Base-by-base conservation (phyloP, 352 stramenopile genomes). In the Globisporangium polare region DNA sequence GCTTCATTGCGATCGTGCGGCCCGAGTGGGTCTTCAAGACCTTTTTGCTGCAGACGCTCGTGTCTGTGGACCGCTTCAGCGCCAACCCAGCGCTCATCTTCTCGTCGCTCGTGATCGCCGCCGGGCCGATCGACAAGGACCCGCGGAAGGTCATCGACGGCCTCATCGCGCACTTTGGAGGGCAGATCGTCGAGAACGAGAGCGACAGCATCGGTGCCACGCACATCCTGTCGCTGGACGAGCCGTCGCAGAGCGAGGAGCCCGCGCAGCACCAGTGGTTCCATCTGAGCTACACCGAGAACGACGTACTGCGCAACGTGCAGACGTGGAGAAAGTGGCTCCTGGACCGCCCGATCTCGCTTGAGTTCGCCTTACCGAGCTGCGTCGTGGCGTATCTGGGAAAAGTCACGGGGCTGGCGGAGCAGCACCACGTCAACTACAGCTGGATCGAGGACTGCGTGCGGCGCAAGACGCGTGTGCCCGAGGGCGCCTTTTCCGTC, bases 401-500 rank as follows among this genome's bases (percentile, higher is more conserved):
- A 20, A 72, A 84, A 33, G 57, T 43, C 5, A 75, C 83, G 2
- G 72, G 78, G 1, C 55, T 94, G n/a, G 51, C 68, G 3, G 72
- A 69, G 63, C 83, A 88, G 42, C 65, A 88, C 37, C 73, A 86
- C 54, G 73, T 95, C 35, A 91, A 75, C 47, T 90, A 89, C 66
- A 77, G 63, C 29, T 95, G 86, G 86, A 85, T 95, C 60, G 83
- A 95, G 66, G 83, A 94, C 57, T 94, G 81, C 51, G 70, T 92
- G 20, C 67, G 66, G 5, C 72, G 71, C 13, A 86, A 89, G 39
- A 71, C 60, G 43, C 69, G 71, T 20, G 74, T 90, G 0, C 70
- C 74, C 8, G 86, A 95, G 71, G 71, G 63, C 5, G 59, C 69
- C 35, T 90, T 87, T 66, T 65, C 69, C 47, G 63, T 61, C 12